Base-by-base conservation (phyloP, 805 yeast genomes). In the Wickerhamiella hasegawae region DNA sequence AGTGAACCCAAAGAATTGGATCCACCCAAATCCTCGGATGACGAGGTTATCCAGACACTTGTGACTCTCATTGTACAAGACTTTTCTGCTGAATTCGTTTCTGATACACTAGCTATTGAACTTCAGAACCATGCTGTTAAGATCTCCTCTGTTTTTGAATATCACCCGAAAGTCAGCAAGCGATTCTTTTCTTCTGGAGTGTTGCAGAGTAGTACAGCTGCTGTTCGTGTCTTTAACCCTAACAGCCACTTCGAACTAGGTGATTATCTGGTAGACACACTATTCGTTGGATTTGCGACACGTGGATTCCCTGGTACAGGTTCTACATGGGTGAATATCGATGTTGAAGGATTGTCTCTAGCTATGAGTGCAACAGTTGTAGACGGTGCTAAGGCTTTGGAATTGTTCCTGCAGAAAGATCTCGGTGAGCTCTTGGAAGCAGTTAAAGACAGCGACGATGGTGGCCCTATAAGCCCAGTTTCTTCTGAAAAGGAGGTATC, bases 41-140 rank as follows among this genome's bases (percentile, higher is more conserved):
- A 25, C 8, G 28, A 25, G 6, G 14, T 16, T 12, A 12, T 25
- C 14, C 28, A 25, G 14, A 16, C 16, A 25, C 5, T 25, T 6
- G 16, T 25, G 14, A 5, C 14, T 8, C 9, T 18, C 14, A 21
- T 43, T 26, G 23, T 46, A 5, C 29, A 43, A 14, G 47, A 46
- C 22, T 24, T 41, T 15, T 33, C 40, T 3, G 32, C 42, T 3
- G 46, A 39, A 18, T 37, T 41, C 17, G 39, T 31, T 18, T 32
- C 44, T 10, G 39, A 34, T n/a, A 34, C 39, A 1, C 5, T 47
- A n/a, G 35, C 34, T 8, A 31, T 45, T 3, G 50, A 47, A 32
- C 37, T 47, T 1, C 52, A 47, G 20, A 45, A 36, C 31, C 47
- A 45, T 16, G 44, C 38, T 22, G 36, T 45, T 11, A 49, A 45